phyloP scores from a whole-genome alignment of 306 rosid species.

The Heteromeles arbutifolia region DNA sequence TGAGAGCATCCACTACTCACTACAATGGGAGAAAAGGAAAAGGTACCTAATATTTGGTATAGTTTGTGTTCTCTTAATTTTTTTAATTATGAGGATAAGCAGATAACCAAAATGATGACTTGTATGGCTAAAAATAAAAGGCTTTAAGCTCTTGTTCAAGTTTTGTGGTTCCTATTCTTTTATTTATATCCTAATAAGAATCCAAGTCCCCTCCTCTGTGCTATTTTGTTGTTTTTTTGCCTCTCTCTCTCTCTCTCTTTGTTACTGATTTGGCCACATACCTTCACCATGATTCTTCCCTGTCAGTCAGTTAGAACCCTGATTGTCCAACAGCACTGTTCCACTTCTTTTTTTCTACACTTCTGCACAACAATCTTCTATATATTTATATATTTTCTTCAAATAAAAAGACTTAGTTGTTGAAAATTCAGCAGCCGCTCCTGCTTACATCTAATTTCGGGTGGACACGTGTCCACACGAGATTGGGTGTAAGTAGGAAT shows the following conservation, averaged over 20 bases:
- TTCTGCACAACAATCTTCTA: background rate
- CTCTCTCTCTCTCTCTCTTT: background rate
- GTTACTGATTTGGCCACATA: background rate
- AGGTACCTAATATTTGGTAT: background rate
- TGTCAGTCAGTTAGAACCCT: background rate
- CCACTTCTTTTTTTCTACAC: background rate
- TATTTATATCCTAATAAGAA: background rate
- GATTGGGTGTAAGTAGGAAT: no score
- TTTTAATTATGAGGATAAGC: background rate
- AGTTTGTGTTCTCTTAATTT: background rate
- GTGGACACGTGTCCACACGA: no score
- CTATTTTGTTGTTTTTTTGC: background rate
- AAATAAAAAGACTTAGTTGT: no score
- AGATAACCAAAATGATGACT: background rate
- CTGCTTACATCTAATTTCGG: no score
- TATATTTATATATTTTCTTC: background rate
- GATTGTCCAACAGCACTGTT: background rate
- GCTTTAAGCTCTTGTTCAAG: background rate
- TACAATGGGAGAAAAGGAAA: conserved; percentile 8
- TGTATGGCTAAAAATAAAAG: background rate
- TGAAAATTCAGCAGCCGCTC: no score
- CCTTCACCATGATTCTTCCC: background rate
- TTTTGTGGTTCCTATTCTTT: background rate
- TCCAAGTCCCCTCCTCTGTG: background rate
- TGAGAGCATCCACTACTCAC: background rate